Evolutionary conservation across 495 filamentous ascomycete species (phyloP), one percentile per base, ranked within the genome.

Genomic region (Halenospora varia): DNA sequence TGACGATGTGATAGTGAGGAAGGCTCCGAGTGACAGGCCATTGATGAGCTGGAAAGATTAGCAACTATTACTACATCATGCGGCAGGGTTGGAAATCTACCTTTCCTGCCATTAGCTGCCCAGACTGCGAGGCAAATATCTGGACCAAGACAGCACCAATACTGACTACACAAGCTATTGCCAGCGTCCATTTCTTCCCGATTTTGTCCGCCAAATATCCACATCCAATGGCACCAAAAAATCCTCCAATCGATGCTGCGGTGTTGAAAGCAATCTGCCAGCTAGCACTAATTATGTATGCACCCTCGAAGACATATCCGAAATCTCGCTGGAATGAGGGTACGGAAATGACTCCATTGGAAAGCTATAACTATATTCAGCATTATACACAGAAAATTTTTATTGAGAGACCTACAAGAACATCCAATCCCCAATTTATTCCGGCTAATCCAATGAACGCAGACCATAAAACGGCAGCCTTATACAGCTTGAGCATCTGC

Each of bases 81-180:
- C 15, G 23, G 17, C 10, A 15, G 15, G 11, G 8, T 25, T n/a
- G n/a, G n/a, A n/a, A n/a, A n/a, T n/a, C 6, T 53, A 53, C 49
- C 50, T 53, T 59, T 41, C 80, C 86, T 2, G 77, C 80, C 9
- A 87, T 72, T 39, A 91, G 76, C 4, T 81, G 65, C 26, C 80
- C 67, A 39, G 88, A 75, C 53, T 72, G 82, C 8, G 74, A 70
- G 18, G 86, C 82, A 41, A 87, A 87, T 74, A 85, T 80, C 2
- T 75, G 71, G 50, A 84, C 74, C 67, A 81, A 81, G 51, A 82
- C 73, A 51, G 82, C 73, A 0, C 67, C 72, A 19, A 59, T 59
- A 48, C 56, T 59, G 41, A 53, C 23, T 11, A 53, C 39, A 18
- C 56, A 59, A 8, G 40, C 56, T 10, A 53, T 24, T 15, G 49